Base-by-base conservation (phyloP, 805 yeast species). In the Yarrowia osloensis region DNA sequence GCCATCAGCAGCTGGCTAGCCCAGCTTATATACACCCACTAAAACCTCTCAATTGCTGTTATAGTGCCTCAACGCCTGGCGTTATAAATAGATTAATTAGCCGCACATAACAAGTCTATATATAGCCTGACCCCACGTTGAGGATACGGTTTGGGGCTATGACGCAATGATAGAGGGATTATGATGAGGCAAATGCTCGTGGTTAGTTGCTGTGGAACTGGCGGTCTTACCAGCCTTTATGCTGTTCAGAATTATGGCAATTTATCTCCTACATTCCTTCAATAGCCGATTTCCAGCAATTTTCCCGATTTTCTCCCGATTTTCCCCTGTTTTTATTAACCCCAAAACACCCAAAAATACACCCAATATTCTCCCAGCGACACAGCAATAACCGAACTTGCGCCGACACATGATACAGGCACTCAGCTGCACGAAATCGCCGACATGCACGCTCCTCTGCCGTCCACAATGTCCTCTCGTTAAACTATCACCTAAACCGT, bases 401-500 rank as follows among this genome's bases (percentile, higher is more conserved):
- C 4, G 17, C 37, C 37, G 37, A 35, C 40, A 35, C 40, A 6
- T 35, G 15, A 6, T 35, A 35, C 40, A 35, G 19, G 19, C 40
- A n/a, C 21, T 13, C 4, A 42, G 24, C 28, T 22, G 28, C 26
- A 12, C 13, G 26, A 13, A 42, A 42, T 22, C 47, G 47, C 26
- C 22, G 44, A 19, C 13, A 37, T 35, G 39, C 39, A 17, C 39
- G 17, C 39, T 7, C 15, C 39, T 13, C n/a, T 15, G n/a, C 39
- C 6, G n/a, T 35, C 39, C 9, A 37, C 6, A 7, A 19, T 19
- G 9, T 19, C 44, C 15, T 15, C 13, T 17, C 50, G 26, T 28
- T 47, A 47, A 47, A 47, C 54, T 47, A 47, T 47, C 54, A 47
- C 35, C 54, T 29, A 47, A 47, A 47, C 37, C 24, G 35, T n/a